Evolutionary conservation across 2,329 filamentous ascomycete genomes (phyloP).

Genomic region (Apiospora arundinis): DNA sequence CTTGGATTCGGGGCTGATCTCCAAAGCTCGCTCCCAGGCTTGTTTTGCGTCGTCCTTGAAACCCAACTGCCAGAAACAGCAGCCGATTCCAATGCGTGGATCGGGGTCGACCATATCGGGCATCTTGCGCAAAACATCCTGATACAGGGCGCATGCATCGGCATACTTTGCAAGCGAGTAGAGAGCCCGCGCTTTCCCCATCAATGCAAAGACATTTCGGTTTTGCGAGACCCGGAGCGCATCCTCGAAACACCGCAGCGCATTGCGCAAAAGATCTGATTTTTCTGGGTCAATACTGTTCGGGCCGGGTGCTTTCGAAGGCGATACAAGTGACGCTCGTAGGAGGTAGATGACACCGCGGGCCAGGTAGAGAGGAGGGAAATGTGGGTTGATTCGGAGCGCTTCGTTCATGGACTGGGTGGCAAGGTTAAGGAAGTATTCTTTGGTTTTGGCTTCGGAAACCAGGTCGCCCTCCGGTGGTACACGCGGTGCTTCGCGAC

Average conservation of each 20-base stretch:
- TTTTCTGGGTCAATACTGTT: constrained; percentile 73
- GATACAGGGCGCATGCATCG: constrained; percentile 84
- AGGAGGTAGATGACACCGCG: constrained; percentile 89
- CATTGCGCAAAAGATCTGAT: constrained; percentile 81
- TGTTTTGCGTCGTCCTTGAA: constrained; percentile 90
- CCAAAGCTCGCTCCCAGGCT: constrained; percentile 88
- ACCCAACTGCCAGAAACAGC: constrained; percentile 95
- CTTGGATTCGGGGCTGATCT: constrained; percentile 83
- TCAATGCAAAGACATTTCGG: constrained; percentile 88
- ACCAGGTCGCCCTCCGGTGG: constrained; percentile 66
- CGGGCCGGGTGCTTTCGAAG: constrained; percentile 69
- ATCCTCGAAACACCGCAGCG: constrained; percentile 94
- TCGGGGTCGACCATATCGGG: constrained; percentile 91
- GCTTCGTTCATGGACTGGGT: constrained; percentile 93
- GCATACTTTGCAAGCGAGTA: constrained; percentile 87
- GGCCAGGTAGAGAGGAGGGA: constrained; percentile 88
- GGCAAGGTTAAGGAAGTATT: constrained; percentile 89
- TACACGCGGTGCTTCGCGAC: constrained; percentile 74
- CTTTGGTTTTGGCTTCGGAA: constrained; percentile 86
- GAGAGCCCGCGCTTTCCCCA: constrained; percentile 86
- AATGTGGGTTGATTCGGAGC: constrained; percentile 90
- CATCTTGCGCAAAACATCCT: constrained; percentile 84
- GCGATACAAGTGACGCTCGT: constrained; percentile 82
- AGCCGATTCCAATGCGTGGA: constrained; percentile 93
- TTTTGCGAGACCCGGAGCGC: constrained; percentile 83